A percentile compares a stretch with the other conserved stretches of the same genome.
These are phyloP conservation scores for Cryoendolithus antarcticus DNA, from an alignment of 2,329 filamentous ascomycete genomes.

Conservation along the genomic window DNA sequence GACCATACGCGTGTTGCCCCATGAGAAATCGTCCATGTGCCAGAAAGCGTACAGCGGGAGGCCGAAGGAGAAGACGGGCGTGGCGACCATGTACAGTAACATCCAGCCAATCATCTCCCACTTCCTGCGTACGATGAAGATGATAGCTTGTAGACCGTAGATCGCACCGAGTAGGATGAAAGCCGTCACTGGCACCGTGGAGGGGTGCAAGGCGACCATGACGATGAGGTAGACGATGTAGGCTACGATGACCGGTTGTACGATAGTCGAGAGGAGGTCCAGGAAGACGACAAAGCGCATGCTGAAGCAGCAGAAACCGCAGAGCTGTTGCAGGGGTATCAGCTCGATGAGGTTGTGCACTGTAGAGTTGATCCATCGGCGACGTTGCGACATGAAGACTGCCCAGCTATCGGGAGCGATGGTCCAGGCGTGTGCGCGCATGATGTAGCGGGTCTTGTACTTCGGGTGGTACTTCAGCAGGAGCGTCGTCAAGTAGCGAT, in stretches of 20 bases:
- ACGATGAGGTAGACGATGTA: constrained; percentile 88
- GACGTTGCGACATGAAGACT: constrained; percentile 94
- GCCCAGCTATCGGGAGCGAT: constrained; percentile 89
- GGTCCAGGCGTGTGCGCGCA: constrained; percentile 86
- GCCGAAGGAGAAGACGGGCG: constrained; percentile 82
- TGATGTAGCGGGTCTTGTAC: constrained; percentile 98
- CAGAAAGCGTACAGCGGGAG: constrained; percentile 93
- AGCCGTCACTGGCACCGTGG: constrained; percentile 64
- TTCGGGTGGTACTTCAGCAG: constrained; percentile 82
- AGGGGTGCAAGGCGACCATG: constrained; percentile 48
- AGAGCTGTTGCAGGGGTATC: constrained; percentile 83
- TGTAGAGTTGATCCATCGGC: constrained; percentile 98
- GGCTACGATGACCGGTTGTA: constrained; percentile 80
- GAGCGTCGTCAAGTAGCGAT: constrained; percentile 91
- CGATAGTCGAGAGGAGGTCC: constrained; percentile 79
- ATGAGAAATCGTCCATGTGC: constrained; percentile 99
- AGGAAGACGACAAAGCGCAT: constrained; percentile 98
- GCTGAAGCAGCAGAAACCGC: constrained; percentile 99
- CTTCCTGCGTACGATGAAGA: constrained; percentile 91
- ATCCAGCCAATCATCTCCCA: constrained; percentile 99
- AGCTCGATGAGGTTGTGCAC: constrained; percentile 96
- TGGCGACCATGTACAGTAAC: constrained; percentile 84
- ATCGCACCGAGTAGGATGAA: constrained; percentile 90
- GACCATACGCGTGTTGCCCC: constrained; percentile 97
- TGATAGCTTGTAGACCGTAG: constrained; percentile 91